These are phyloP conservation scores for Fonsecaea pedrosoi DNA, from an alignment of 2,329 filamentous ascomycete species.

Conservation along the genomic window DNA sequence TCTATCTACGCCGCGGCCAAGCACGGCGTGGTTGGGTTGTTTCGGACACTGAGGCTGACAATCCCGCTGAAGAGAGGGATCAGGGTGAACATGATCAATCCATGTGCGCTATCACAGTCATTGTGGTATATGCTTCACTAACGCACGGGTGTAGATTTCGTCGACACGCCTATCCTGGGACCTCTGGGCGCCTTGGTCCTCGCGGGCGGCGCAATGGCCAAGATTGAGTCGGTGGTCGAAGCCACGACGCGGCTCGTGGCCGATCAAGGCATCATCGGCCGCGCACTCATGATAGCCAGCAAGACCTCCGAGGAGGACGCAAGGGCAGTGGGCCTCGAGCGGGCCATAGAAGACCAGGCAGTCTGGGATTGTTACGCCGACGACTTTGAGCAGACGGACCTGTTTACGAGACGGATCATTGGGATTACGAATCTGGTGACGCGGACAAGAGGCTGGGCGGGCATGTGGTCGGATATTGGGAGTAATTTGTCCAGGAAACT, in stretches of 20 bases:
- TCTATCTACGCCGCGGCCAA: conserved; percentile 67
- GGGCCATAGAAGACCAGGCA: conserved; percentile 39
- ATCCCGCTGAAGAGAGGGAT: conserved; percentile 58
- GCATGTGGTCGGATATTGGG: conserved; percentile 47
- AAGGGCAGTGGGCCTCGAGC: conserved; percentile 33
- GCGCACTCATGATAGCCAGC: conserved; percentile 65
- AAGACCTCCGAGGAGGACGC: conserved; percentile 55
- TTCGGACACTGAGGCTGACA: conserved; percentile 62
- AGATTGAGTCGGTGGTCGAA: conserved; percentile 66
- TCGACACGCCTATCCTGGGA: conserved; percentile 66
- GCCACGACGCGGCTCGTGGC: conserved; percentile 68
- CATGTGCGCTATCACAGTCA: conserved; percentile 49
- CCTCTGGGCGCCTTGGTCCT: conserved; percentile 58
- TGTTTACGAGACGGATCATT: conserved; percentile 62
- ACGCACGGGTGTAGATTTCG: conserved; percentile 56
- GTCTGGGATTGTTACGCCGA: conserved; percentile 68
- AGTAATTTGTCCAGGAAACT: conserved; percentile 13
- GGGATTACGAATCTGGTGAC: conserved; percentile 50
- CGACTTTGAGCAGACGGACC: conserved; percentile 64
- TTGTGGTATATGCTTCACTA: neutral
- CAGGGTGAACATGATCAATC: conserved; percentile 70
- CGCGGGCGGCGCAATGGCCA: conserved; percentile 62
- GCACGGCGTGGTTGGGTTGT: conserved; percentile 70
- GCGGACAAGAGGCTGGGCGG: conserved; percentile 64
- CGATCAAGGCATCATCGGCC: conserved; percentile 63